Conservation (phyloP, 352 stramenopile genomes). For the Pythium apleroticum region DNA sequence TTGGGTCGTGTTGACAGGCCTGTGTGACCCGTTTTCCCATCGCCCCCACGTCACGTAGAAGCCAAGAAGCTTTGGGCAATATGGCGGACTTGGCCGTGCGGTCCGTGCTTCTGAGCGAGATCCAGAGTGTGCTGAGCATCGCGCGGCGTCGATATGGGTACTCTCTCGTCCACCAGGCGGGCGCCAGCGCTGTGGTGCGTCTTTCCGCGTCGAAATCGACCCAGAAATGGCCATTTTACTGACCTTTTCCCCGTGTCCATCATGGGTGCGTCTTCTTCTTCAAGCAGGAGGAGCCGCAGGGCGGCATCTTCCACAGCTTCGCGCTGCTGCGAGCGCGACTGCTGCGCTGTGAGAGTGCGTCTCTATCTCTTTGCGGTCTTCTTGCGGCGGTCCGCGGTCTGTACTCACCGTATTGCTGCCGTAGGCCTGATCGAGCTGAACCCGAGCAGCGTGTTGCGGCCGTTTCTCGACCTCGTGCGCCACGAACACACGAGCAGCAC, state of each 20-base stretch:
- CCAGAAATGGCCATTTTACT: background rate
- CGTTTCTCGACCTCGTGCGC: conserved; percentile 95
- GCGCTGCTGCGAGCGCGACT: conserved; percentile 57
- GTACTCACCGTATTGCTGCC: background rate
- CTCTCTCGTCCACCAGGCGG: conserved; percentile 28
- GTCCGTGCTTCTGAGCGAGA: conserved; percentile 65
- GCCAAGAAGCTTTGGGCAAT: background rate
- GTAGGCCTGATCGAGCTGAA: conserved; percentile 62
- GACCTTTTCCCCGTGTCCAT: background rate
- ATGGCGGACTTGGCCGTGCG: conserved; percentile 31
- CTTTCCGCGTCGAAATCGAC: conserved; percentile 8
- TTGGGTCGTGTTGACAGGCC: background rate
- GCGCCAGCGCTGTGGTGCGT: conserved; percentile 8
- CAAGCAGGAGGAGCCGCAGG: conserved; percentile 44
- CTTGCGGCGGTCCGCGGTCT: background rate
- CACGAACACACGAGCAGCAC: conserved; percentile 91
- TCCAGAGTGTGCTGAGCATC: conserved; percentile 71
- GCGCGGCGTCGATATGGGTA: conserved; percentile 57
- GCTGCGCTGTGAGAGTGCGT: conserved; percentile 58
- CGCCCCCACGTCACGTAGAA: conserved; percentile 13
- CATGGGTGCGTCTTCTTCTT: background rate
- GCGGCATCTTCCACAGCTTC: conserved; percentile 64
- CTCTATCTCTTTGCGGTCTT: background rate
- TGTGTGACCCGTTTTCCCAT: conserved; percentile 18
- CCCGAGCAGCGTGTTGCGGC: conserved; percentile 70